Conservation (phyloP, 352 stramenopile genomes). For the Globisporangium ultimum region DNA sequence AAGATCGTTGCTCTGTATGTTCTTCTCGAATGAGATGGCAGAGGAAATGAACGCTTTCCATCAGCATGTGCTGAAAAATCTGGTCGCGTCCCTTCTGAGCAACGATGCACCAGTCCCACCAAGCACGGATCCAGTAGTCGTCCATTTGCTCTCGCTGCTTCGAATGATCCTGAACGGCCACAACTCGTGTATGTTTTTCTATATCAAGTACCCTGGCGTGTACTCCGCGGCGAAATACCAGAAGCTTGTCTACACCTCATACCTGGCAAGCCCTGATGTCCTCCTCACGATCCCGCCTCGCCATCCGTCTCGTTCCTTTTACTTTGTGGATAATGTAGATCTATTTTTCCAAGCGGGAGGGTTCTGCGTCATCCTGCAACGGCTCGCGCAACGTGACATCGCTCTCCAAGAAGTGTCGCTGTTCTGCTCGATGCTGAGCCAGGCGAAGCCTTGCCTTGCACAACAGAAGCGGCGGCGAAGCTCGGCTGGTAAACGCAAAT, state of each 20-base stretch:
- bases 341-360: constrained; percentile 81
- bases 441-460: constrained; percentile 72
- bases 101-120: constrained; percentile 17
- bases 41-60: constrained; percentile 80
- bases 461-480: constrained; percentile 56
- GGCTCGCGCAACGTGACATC: constrained; percentile 40
- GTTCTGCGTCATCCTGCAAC: constrained; percentile 68
- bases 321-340: constrained; percentile 84
- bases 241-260: constrained; percentile 71
- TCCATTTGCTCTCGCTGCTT: constrained; percentile 59
- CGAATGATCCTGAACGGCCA: constrained; percentile 79
- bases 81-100: constrained; percentile 67
- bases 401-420: constrained; percentile 58
- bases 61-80: constrained; percentile 73
- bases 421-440: constrained; percentile 61
- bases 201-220: constrained; percentile 73
- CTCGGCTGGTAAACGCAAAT: constrained; percentile 24
- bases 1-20: constrained; percentile 67
- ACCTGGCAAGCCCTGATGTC: constrained; percentile 58
- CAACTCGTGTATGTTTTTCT: constrained; percentile 79
- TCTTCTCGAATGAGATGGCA: constrained; percentile 63
- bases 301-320: constrained; percentile 74
- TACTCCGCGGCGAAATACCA: constrained; percentile 57
- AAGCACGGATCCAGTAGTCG: constrained; percentile 19
- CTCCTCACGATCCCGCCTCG: constrained; percentile 51